A percentile compares a stretch with the other conserved stretches of the same genome.
Conservation (phyloP, 805 yeast genomes). For the Wickerhamiella spandovensis region DNA sequence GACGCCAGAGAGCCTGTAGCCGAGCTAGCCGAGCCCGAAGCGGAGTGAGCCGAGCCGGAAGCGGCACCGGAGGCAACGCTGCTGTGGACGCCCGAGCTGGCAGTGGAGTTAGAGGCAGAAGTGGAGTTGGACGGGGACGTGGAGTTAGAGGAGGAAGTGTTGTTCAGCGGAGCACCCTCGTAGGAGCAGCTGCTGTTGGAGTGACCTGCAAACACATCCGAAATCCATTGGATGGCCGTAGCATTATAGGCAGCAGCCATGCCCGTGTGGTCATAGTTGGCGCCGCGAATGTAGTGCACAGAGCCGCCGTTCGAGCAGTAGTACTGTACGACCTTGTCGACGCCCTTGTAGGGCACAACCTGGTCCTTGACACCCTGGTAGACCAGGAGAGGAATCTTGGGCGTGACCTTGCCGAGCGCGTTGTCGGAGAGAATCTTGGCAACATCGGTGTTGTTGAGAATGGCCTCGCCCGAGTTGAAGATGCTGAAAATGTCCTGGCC, state of each 20-base stretch:
- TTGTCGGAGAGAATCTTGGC: conserved; percentile 5
- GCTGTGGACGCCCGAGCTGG: background rate
- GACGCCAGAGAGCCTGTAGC: background rate
- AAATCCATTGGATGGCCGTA: conserved; percentile 5
- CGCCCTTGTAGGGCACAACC: conserved; percentile 11
- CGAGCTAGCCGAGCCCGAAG: too few species aligned
- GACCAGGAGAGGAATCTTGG: conserved; percentile 14
- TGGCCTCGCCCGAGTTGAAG: conserved; percentile 12
- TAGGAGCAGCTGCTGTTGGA: conserved; percentile 7
- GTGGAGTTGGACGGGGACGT: background rate
- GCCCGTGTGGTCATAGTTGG: conserved; percentile 9
- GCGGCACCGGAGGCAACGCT: background rate
- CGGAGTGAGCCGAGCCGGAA: background rate
- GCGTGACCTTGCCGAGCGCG: conserved; percentile 12
- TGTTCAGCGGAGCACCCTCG: conserved; percentile 3
- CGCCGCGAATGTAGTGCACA: conserved; percentile 14
- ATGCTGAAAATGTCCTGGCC: conserved; percentile 12
- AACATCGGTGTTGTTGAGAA: conserved; percentile 8
- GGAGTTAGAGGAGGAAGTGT: background rate
- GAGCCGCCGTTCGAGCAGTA: conserved; percentile 11
- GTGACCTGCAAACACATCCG: conserved; percentile 4
- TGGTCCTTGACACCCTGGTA: conserved; percentile 18
- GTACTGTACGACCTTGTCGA: conserved; percentile 8
- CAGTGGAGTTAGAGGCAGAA: background rate
- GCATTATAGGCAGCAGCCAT: conserved; percentile 14